phyloP scores from a whole-genome alignment of 2,329 filamentous ascomycete species.

The Cordyceps fumosorosea region DNA sequence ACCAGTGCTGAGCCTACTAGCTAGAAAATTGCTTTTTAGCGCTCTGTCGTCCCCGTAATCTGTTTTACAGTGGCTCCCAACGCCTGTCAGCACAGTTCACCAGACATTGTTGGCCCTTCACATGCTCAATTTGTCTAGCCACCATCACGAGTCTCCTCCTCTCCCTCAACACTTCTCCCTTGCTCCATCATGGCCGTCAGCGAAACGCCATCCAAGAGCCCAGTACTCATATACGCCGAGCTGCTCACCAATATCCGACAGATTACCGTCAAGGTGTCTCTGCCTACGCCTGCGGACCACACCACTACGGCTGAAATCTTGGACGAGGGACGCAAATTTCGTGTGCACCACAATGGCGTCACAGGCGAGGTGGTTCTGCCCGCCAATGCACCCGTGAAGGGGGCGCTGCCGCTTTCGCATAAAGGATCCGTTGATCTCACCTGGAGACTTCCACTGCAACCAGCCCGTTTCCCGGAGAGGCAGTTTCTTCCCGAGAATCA shows the following conservation, averaged over 20 bases:
- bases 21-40: neutral
- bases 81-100: neutral
- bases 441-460: conserved; percentile 46
- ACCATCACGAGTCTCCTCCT: neutral
- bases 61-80: neutral
- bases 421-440: conserved; percentile 31
- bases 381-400: conserved; percentile 28
- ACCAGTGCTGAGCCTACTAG: neutral
- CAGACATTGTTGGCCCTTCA: neutral
- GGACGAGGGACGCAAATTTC: conserved; percentile 38
- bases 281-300: conserved; percentile 37
- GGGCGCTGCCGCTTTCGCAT: conserved; percentile 32
- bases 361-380: conserved; percentile 35
- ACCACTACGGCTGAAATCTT: conserved; percentile 39
- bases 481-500: conserved; percentile 31
- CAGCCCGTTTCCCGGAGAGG: conserved; percentile 18
- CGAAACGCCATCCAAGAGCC: conserved; percentile 3
- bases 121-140: neutral
- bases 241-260: conserved; percentile 58
- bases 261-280: conserved; percentile 50
- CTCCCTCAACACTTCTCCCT: neutral
- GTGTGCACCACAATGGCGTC: conserved; percentile 40
- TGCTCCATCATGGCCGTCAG: conserved; percentile 15
- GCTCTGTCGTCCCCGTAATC: neutral
- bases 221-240: conserved; percentile 53